Evolutionary conservation across 2,329 filamentous ascomycete species (phyloP).

Genomic region (Colletotrichum sp.): DNA sequence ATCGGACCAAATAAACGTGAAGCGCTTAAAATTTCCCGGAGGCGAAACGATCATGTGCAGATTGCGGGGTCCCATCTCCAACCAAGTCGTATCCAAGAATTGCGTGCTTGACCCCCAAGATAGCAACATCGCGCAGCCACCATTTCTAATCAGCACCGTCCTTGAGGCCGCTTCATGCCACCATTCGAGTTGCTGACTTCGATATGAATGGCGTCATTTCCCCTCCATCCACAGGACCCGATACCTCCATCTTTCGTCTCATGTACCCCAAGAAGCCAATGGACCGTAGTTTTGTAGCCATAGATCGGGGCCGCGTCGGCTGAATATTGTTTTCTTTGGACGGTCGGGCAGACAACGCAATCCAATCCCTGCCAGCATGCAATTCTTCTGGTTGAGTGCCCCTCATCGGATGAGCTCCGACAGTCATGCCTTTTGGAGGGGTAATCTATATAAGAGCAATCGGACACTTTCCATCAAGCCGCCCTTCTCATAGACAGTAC

Average conservation of each 20-base stretch:
- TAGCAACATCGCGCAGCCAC: constrained; percentile 15
- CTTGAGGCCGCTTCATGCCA: background rate
- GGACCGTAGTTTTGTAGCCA: background rate
- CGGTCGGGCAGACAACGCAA: constrained; percentile 36
- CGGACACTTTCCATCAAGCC: background rate
- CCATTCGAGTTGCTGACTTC: background rate
- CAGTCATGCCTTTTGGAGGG: background rate
- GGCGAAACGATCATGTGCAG: background rate
- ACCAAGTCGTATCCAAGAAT: constrained; percentile 4
- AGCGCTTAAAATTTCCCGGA: background rate
- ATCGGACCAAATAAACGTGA: background rate
- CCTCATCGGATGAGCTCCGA: constrained; percentile 9
- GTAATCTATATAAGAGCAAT: constrained; percentile 12
- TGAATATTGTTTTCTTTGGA: background rate
- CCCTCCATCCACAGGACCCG: background rate
- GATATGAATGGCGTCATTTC: constrained; percentile 15
- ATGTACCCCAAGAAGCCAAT: background rate
- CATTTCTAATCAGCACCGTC: constrained; percentile 8
- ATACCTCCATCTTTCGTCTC: background rate
- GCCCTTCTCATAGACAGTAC: too few species aligned
- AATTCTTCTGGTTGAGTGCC: constrained; percentile 1
- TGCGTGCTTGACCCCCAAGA: constrained; percentile 14
- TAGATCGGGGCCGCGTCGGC: constrained; percentile 6
- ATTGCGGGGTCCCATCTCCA: constrained; percentile 5
- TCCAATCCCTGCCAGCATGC: constrained; percentile 55